Conservation (phyloP, 2,329 filamentous ascomycete genomes). For the Diaporthe ilicicola region DNA sequence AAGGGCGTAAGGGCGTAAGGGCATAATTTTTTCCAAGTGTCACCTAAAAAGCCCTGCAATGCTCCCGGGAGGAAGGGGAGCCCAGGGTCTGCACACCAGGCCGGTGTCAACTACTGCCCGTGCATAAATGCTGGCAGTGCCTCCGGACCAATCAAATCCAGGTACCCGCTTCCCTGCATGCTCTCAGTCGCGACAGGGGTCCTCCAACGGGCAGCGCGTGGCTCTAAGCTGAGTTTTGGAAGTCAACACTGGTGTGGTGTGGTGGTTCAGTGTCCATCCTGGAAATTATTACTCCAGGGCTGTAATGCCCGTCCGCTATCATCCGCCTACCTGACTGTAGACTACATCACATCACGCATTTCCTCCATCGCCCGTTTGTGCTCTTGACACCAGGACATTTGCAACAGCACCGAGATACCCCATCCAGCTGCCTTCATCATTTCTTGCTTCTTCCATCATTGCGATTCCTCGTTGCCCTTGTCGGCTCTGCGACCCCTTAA, state of each 20-base stretch:
- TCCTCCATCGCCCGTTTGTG: constrained; percentile 16
- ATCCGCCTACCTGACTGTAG: constrained; percentile 1
- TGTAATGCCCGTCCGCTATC: constrained; percentile 9
- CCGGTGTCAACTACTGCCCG: background rate
- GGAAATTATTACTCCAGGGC: constrained; percentile 14
- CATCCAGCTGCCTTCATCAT: constrained; percentile 27
- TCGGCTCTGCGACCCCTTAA: constrained; percentile 25
- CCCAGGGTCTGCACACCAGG: too few relatives aligned
- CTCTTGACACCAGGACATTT: constrained; percentile 23
- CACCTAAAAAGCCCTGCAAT: too few relatives aligned
- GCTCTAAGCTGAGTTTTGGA: constrained; percentile 28
- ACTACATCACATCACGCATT: constrained; percentile 5
- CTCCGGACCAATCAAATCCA: constrained; percentile 18
- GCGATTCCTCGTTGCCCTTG: constrained; percentile 13
- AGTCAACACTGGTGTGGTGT: constrained; percentile 29
- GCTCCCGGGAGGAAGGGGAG: too few relatives aligned
- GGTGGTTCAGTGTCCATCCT: constrained; percentile 26
- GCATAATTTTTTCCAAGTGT: too few relatives aligned
- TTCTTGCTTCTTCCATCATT: constrained; percentile 29
- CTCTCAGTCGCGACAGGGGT: constrained; percentile 32
- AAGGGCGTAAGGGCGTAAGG: too few relatives aligned
- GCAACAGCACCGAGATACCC: constrained; percentile 29
- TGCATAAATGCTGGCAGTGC: constrained; percentile 16
- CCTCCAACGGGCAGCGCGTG: constrained; percentile 31
- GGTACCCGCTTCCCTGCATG: constrained; percentile 16